Conservation (phyloP, 768 basidiomycete species). For the Kwoniella bestiolae region DNA sequence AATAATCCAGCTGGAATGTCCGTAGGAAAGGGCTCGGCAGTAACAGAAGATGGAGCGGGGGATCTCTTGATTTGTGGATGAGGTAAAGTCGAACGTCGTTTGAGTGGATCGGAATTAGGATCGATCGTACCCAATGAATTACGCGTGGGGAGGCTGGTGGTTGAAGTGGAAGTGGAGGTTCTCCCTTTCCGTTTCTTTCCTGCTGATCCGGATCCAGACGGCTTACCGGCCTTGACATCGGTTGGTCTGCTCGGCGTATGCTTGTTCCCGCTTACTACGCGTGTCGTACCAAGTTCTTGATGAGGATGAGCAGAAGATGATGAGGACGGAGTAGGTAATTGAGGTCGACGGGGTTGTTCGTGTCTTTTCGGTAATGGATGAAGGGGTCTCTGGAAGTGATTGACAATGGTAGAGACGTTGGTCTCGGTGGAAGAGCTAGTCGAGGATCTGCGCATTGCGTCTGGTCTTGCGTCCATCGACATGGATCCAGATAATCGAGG, state of each 20-base stretch:
- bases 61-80: neutral
- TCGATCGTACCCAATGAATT: conserved; percentile 21
- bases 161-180: neutral
- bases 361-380: conserved; percentile 15
- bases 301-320: conserved; percentile 7
- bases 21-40: conserved; percentile 28
- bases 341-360: conserved; percentile 15
- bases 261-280: conserved; percentile 14
- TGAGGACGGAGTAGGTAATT: conserved; percentile 6
- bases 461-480: conserved; percentile 18
- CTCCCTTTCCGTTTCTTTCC: conserved; percentile 4
- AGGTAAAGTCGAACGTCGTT: neutral
- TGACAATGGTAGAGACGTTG: neutral
- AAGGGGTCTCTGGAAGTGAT: conserved; percentile 14
- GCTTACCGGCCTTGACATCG: conserved; percentile 5
- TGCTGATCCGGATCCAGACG: conserved; percentile 3
- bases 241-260: conserved; percentile 2
- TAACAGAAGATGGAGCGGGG: conserved; percentile 2
- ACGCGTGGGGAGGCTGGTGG: conserved; percentile 14
- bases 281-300: conserved; percentile 10
- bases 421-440: conserved; percentile 10
- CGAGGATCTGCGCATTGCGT: conserved; percentile 15
- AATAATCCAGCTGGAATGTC: conserved; percentile 44
- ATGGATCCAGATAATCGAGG: conserved; percentile 13
- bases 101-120: conserved; percentile 15